Evolutionary conservation across 371 early-diverging fungal species (phyloP), one percentile per base, ranked within the genome.

Genomic region (Chytridium lagenaria): DNA sequence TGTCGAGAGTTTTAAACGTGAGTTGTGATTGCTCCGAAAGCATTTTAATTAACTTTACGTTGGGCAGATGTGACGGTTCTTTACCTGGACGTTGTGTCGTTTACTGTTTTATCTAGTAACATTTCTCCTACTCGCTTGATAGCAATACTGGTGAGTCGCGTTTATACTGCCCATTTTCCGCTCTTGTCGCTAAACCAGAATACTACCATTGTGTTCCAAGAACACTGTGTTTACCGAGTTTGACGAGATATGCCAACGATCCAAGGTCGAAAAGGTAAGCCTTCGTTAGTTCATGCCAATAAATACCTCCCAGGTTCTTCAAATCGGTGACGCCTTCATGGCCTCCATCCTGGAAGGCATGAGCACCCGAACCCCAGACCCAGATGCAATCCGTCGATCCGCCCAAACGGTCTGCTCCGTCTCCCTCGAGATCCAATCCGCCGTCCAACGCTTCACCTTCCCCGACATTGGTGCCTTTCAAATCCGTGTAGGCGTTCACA

Each of bases 311-410:
- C 55, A 52, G 55, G 40, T 66, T n/a, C 19, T 66, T 3, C 36
- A 37, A 23, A 66, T 66, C 37, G 67, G 67, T 28, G 67, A 66
- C 67, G 67, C 67, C 3, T 66, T 15, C 67, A 39, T 66, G 30
- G 67, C 67, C 37, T 31, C 67, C 7, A 44, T 28, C 44, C 40
- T 66, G 2, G 67, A 66, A 16, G 16, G 16, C 38, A 10, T n/a
- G 12, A 34, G 22, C 22, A 10, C 67, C 67, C 7, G 2, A 19
- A 19, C 16, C 34, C 37, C 67, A 37, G 22, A 7, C 12, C 12
- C n/a, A 37, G 44, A 3, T 2, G n/a, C 44, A 3, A 44, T 44
- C 26, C 26, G n/a, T 15, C 31, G 12, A 10, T n/a, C 12, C 5
- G 55, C 55, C n/a, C 55, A 52, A n/a, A 52, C 55, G 12, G 26